Evolutionary conservation across 2,329 filamentous ascomycete species (phyloP).

Genomic region (Fusarium sororula): DNA sequence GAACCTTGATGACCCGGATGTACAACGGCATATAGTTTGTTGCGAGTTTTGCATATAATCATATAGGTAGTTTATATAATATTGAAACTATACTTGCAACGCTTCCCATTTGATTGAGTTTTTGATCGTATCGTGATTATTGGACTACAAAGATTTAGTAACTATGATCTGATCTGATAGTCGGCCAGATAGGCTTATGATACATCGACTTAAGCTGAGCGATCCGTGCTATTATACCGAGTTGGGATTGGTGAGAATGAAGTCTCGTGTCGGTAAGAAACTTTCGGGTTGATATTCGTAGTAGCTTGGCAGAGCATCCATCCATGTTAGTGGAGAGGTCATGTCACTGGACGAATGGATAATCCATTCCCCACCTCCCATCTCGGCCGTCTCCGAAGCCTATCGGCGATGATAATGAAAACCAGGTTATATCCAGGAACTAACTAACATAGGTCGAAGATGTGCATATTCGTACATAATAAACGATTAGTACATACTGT

Average conservation of each 20-base stretch:
- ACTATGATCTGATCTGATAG: neutral
- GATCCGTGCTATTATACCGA: neutral
- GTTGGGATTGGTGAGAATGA: slow-evolving; percentile 12
- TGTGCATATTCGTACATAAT: neutral
- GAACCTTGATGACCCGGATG: slow-evolving; percentile 8
- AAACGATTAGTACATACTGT: neutral
- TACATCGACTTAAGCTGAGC: neutral
- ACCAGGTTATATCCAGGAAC: slow-evolving; percentile 4
- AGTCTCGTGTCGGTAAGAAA: slow-evolving; percentile 19
- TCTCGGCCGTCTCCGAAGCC: slow-evolving; percentile 23
- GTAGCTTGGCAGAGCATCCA: slow-evolving; percentile 18
- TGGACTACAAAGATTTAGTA: neutral
- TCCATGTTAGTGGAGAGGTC: neutral
- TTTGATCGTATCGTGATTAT: neutral
- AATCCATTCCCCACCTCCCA: slow-evolving; percentile 2
- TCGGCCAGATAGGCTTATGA: neutral
- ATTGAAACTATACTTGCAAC: neutral
- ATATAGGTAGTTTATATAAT: slow-evolving; percentile 33
- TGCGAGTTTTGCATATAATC: slow-evolving; percentile 25
- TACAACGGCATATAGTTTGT: slow-evolving; percentile 11
- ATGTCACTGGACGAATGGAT: slow-evolving; percentile 9
- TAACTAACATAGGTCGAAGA: neutral
- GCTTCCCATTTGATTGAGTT: neutral
- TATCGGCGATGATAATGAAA: slow-evolving; percentile 5
- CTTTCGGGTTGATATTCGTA: slow-evolving; percentile 4